Percentiles rank a stretch among this genome's conserved stretches.
These are phyloP conservation scores for Chrysanthemum lavandulifolium DNA, from an alignment of 129 eudicot species.

Conservation along the genomic window DNA sequence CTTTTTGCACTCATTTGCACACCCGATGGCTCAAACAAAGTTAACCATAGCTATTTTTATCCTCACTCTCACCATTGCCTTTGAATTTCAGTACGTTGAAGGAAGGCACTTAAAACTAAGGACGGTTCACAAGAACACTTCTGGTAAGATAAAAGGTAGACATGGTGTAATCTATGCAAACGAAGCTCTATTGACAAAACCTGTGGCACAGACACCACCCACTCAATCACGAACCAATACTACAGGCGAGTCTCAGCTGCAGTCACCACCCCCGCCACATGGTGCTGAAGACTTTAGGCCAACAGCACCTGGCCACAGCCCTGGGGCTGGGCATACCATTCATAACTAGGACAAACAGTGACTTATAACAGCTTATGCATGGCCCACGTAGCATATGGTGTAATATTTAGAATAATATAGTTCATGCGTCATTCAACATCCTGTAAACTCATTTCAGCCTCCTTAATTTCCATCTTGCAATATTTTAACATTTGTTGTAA, in stretches of 20 bases:
- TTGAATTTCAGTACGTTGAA: constrained; percentile 28
- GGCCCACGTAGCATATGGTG: constrained; percentile 5
- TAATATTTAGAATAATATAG: constrained; percentile 6
- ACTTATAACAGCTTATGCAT: neutral
- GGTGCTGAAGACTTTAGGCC: constrained; percentile 62
- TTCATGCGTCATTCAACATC: constrained; percentile 20
- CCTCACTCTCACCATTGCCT: constrained; percentile 34
- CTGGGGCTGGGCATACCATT: constrained; percentile 65
- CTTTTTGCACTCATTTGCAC: neutral
- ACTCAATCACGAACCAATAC: constrained; percentile 9
- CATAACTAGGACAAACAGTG: constrained; percentile 30
- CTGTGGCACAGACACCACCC: constrained; percentile 36
- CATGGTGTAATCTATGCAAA: constrained; percentile 23
- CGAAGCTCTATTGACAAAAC: constrained; percentile 29
- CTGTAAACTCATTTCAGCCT: neutral
- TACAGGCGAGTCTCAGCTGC: constrained; percentile 13
- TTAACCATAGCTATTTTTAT: constrained; percentile 36
- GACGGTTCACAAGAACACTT: constrained; percentile 16
- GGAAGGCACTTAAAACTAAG: constrained; percentile 41
- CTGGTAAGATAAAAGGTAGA: constrained; percentile 14
- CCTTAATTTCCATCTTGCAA: neutral
- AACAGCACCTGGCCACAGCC: constrained; percentile 79
- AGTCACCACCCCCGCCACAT: constrained; percentile 38
- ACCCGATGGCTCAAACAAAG: constrained; percentile 43
- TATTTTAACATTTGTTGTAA: neutral